phyloP scores from a whole-genome alignment of 176 grass and related monocot genomes.

The Oryza longistaminata region DNA sequence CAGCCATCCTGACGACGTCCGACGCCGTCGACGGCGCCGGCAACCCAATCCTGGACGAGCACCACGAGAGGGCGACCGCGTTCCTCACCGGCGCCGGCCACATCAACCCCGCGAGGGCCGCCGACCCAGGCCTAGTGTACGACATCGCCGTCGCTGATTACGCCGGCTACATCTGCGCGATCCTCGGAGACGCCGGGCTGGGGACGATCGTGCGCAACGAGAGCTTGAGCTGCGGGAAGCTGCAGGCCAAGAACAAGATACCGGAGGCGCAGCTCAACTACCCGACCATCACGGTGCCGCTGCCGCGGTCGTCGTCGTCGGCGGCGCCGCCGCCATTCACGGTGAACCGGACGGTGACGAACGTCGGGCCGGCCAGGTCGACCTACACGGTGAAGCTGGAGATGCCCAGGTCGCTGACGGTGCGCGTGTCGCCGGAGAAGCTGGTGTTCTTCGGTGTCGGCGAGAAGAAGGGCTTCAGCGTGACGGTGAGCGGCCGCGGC shows the following conservation, averaged over 20 bases:
- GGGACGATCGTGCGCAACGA: background rate
- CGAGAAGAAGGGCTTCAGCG: slow-evolving; percentile 13
- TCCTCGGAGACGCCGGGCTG: background rate
- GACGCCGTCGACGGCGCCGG: background rate
- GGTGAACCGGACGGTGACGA: slow-evolving; percentile 29
- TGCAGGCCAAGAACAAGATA: background rate
- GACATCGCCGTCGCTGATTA: slow-evolving; percentile 19
- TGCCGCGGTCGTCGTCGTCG: background rate
- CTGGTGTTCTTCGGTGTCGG: slow-evolving; percentile 6
- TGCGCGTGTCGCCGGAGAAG: slow-evolving; percentile 2
- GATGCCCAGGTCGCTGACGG: background rate
- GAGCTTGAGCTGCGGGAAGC: slow-evolving; percentile 4
- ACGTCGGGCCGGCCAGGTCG: slow-evolving; percentile 19
- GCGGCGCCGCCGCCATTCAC: background rate
- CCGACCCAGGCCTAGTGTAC: slow-evolving; percentile 45
- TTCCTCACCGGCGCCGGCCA: background rate
- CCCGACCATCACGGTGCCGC: slow-evolving; percentile 29
- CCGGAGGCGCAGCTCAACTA: slow-evolving; percentile 32
- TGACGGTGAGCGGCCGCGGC: background rate
- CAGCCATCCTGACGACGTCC: slow-evolving; percentile 38
- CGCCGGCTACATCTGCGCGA: slow-evolving; percentile 28
- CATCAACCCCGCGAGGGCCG: background rate
- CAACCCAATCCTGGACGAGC: background rate
- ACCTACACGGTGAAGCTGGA: slow-evolving; percentile 18
- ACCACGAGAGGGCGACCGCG: background rate